Conservation (phyloP, 495 filamentous ascomycete genomes). For the Podospora bellae-mahoneyi region DNA sequence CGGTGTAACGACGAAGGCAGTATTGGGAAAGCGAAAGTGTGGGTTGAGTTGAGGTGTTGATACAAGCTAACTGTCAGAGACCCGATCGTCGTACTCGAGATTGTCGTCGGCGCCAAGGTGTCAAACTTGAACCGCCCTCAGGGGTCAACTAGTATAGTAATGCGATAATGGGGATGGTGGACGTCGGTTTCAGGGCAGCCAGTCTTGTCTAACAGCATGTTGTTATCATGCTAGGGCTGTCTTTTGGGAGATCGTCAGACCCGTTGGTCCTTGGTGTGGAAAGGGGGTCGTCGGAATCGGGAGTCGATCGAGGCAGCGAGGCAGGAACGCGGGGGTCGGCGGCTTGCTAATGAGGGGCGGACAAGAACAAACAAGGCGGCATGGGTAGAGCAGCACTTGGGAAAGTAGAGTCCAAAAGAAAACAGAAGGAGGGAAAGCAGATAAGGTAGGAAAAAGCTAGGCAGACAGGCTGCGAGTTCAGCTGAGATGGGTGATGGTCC, state of each 20-base stretch:
- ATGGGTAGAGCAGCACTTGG: slow-evolving; percentile 1
- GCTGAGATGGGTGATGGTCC: slow-evolving; percentile 13
- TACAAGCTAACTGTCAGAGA: background rate
- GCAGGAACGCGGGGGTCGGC: slow-evolving; percentile 11
- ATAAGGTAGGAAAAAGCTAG: slow-evolving; percentile 6
- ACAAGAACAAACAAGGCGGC: background rate
- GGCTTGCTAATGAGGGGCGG: slow-evolving; percentile 5
- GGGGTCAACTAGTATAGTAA: slow-evolving; percentile 3
- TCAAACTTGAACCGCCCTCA: slow-evolving; percentile 2
- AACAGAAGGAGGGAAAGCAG: slow-evolving; percentile 5
- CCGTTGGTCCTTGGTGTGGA: slow-evolving; percentile 6
- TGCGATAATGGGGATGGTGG: slow-evolving; percentile 11
- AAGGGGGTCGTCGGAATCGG: slow-evolving; percentile 14
- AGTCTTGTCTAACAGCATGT: slow-evolving; percentile 32
- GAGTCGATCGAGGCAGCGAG: slow-evolving; percentile 8
- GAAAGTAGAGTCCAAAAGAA: slow-evolving; percentile 3
- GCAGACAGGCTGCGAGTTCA: slow-evolving; percentile 19
- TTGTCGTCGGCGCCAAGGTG: background rate
- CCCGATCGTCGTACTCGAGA: background rate
- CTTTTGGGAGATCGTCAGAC: background rate
- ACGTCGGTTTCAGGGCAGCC: slow-evolving; percentile 20
- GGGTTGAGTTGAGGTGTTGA: background rate
- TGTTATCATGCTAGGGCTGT: slow-evolving; percentile 26
- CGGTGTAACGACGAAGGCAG: slow-evolving; percentile 5
- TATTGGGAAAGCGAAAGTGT: slow-evolving; percentile 9